A percentile compares a stretch with the other conserved stretches of the same genome.
Evolutionary conservation across 2,329 filamentous ascomycete species (phyloP).

Genomic region (Helotiales sp.): DNA sequence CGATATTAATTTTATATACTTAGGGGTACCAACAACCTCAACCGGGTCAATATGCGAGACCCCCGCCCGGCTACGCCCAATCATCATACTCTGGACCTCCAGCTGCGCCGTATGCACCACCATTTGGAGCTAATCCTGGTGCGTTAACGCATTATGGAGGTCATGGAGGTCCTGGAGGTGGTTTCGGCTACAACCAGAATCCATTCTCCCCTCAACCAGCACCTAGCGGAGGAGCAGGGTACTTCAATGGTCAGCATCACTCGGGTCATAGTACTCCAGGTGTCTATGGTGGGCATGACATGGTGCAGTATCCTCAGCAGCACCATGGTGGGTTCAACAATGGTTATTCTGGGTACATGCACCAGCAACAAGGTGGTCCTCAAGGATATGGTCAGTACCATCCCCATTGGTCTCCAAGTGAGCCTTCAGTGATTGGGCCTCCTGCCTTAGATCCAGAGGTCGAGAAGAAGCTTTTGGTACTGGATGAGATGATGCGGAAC

Average conservation of each 20-base stretch:
- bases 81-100: slow-evolving; percentile 30
- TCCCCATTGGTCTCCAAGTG: slow-evolving; percentile 29
- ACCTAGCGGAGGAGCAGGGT: slow-evolving; percentile 28
- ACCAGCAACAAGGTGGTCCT: slow-evolving; percentile 21
- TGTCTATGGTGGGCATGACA: slow-evolving; percentile 29
- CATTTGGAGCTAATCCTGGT: slow-evolving; percentile 30
- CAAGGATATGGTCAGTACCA: slow-evolving; percentile 26
- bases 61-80: slow-evolving; percentile 32
- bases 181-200: slow-evolving; percentile 29
- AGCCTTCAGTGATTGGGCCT: slow-evolving; percentile 22
- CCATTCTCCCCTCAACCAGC: slow-evolving; percentile 34
- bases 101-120: slow-evolving; percentile 29
- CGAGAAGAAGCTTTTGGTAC: slow-evolving; percentile 59
- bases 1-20: not conserved
- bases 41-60: slow-evolving; percentile 27
- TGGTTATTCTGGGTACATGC: slow-evolving; percentile 25
- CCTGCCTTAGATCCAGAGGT: slow-evolving; percentile 26
- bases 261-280: slow-evolving; percentile 30
- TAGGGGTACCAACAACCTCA: slow-evolving; percentile 33
- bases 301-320: slow-evolving; percentile 35
- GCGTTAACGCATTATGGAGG: slow-evolving; percentile 33
- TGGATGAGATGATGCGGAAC: slow-evolving; percentile 53
- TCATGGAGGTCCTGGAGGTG: slow-evolving; percentile 20
- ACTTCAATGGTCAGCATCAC: slow-evolving; percentile 39
- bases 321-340: slow-evolving; percentile 22